Evolutionary conservation across 2,329 filamentous ascomycete species (phyloP), one percentile per base, ranked within the genome.

Genomic region (Aspergillus brunneoviolaceus): DNA sequence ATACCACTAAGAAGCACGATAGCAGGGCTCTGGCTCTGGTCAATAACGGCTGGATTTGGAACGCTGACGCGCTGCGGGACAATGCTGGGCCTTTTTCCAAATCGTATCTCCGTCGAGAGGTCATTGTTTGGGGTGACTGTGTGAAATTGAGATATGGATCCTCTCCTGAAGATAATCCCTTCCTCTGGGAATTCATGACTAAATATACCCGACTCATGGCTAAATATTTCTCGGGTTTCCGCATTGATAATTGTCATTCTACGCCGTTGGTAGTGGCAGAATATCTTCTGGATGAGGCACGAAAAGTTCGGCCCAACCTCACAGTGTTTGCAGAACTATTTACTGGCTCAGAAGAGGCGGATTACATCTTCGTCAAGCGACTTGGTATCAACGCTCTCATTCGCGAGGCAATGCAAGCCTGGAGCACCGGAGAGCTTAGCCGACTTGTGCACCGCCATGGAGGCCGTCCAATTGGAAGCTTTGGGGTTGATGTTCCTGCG

Each of bases 41-140:
- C 47, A 98, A 98, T 77, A 99, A 99, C 72, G 95, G 95, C 49
- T 99, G 95, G 95, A 93, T 99, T 9, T 99, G 95, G 95, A 94
- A 91, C 60, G 94, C 94, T 5, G 96, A 98, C 77, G 94, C 95
- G 1, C 85, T 98, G 76, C 84, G 91, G 49, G 95, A 99, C 78
- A 95, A 98, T 70, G 95, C 95, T 31, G 96, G 96, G 0, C 89
- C 92, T 0, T 82, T 90, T 51, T 96, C 94, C 9, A 88, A 89
- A 58, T 92, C 94, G n/a, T 99, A 99, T 71, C 84, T 99, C n/a
- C 87, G 92, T 55, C 87, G 95, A 67, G 92, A 99, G 76, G 92
- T 99, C 62, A 98, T 99, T 67, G 90, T 97, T 31, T 99, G 95
- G 95, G 93, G 94, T 14, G 95, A 99, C 73, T 99, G 96, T 73